Evolutionary conservation across 495 filamentous ascomycete species (phyloP), one percentile per base, ranked within the genome.

Genomic region (Penicillium macrosclerotiorum): DNA sequence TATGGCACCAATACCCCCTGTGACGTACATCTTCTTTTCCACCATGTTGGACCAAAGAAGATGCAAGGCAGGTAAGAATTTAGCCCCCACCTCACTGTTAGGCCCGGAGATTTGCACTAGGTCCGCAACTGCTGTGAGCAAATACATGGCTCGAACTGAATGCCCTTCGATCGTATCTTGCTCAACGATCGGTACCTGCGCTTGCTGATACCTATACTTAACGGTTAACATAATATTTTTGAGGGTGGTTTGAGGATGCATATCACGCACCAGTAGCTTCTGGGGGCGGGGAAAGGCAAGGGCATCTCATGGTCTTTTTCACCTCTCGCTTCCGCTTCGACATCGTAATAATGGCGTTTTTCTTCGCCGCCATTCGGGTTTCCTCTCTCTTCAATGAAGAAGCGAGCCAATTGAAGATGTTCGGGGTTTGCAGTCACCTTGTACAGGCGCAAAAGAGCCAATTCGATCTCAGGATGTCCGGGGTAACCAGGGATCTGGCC

Each of bases 401-500:
- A 84, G 31, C 52, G 55, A 5, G 77, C 80, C 6, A 84, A 61
- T 5, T 59, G 56, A 6, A 79, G 69, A 40, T 78, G 69, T 8
- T 73, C 60, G 18, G 68, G 41, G 39, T 76, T 64, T 2, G 58
- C 49, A 4, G 76, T 79, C 13, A 61, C 57, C 7, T 72, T 63
- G 47, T 77, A 78, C 4, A 82, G 64, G 6, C 80, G 64, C n/a
- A 81, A 47, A 3, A 82, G 63, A 12, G 77, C 72, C 4, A 84
- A 63, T 51, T 84, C 79, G 33, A 81, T 80, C 46, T 84, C 79
- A 0, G 73, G 78, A 49, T 82, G 80, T 0, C 78, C 80, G 5
- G 79, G 80, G 43, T 82, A 84, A 11, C 77, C 79, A 24, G 72
- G 75, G 31, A 69, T 73, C 52, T 81, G 74, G n/a, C 55, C 59